phyloP scores from a whole-genome alignment of 208 protist genomes.

The Leishmania major region DNA sequence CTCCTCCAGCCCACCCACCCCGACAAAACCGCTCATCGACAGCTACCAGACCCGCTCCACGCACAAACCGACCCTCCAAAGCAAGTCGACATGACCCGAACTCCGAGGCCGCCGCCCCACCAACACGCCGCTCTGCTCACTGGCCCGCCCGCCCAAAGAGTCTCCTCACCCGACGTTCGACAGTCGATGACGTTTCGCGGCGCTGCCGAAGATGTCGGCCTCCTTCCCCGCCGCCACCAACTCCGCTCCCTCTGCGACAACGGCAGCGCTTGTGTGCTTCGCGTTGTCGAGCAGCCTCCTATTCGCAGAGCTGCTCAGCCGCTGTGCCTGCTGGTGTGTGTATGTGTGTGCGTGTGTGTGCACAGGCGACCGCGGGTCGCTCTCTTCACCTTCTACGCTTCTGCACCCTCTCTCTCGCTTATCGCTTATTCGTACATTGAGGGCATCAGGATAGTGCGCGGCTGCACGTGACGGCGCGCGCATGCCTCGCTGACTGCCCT shows the following conservation, averaged over 20 bases:
- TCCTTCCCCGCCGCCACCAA: background rate
- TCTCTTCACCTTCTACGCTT: background rate
- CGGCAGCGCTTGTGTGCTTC: constrained; percentile 21
- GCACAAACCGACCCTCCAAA: background rate
- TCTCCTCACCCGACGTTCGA: constrained; percentile 7
- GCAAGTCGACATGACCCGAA: background rate
- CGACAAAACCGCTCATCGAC: background rate
- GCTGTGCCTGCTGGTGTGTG: background rate
- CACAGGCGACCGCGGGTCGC: background rate
- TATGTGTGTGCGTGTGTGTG: background rate
- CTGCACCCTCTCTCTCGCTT: background rate
- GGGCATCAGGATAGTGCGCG: background rate
- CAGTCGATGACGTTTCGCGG: constrained; percentile 16
- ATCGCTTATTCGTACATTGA: background rate
- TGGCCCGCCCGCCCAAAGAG: background rate
- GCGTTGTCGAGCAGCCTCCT: constrained; percentile 6
- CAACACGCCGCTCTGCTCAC: background rate
- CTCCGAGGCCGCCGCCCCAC: background rate
- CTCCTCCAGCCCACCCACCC: background rate
- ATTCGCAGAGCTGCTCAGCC: constrained; percentile 16
- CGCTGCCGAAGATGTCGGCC: background rate
- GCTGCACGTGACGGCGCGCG: background rate
- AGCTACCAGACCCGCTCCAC: background rate
- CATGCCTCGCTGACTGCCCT: background rate
- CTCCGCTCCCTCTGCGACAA: background rate